Conservation (phyloP, 345 rosid species). For the Pugionium cornutum region DNA sequence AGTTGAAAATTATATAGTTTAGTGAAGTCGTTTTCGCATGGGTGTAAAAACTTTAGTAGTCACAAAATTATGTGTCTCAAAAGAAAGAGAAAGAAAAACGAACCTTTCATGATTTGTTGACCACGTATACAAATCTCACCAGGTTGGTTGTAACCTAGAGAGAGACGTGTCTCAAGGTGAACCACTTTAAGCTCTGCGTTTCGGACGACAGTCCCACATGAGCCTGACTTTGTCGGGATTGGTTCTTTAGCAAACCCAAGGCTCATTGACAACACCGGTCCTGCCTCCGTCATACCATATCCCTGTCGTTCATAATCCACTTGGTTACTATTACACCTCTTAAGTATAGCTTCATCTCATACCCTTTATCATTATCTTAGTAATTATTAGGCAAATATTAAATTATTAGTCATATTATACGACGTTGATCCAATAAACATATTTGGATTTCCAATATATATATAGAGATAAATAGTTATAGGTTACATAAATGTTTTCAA, state of each 20-base stretch:
- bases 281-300: constrained; percentile 99
- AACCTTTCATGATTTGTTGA: constrained; percentile 89
- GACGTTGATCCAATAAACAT: not conserved
- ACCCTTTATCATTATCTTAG: too few species aligned
- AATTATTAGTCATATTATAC: not conserved
- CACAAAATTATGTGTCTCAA: constrained; percentile 1
- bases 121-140: constrained; percentile 98
- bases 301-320: constrained; percentile 48
- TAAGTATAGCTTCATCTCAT: too few species aligned
- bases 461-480: not conserved
- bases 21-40: not conserved
- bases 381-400: too few species aligned
- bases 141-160: constrained; percentile 68
- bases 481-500: too few species aligned
- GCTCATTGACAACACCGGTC: constrained; percentile 91
- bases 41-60: too few species aligned
- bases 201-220: constrained; percentile 90
- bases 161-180: constrained; percentile 70
- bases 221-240: constrained; percentile 76
- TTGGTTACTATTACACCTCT: not conserved
- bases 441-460: not conserved
- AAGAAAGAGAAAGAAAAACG: not conserved
- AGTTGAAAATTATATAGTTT: too few species aligned
- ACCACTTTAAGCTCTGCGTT: constrained; percentile 89
- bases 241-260: constrained; percentile 86